Percentiles rank a stretch among this genome's conserved stretches.
phyloP scores from a whole-genome alignment of 768 basidiomycete genomes.

The Pisolithus sp. region DNA sequence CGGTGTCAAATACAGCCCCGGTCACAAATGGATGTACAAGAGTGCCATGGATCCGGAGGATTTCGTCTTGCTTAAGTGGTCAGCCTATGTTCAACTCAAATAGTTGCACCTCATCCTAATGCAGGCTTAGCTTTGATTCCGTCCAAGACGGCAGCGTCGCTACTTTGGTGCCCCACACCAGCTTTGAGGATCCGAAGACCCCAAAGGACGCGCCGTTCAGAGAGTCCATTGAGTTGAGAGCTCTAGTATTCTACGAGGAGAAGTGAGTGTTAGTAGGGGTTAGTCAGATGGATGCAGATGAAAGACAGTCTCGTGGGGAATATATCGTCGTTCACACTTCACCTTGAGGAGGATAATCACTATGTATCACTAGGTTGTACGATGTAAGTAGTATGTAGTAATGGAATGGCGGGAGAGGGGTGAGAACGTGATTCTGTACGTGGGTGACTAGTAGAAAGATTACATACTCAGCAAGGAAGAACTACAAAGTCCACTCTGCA shows the following conservation, averaged over 20 bases:
- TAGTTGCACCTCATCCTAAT: neutral
- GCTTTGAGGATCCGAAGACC: conserved; percentile 29
- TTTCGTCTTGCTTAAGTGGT: conserved; percentile 47
- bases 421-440: too few species aligned
- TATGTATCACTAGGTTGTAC: too few species aligned
- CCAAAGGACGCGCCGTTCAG: conserved; percentile 24
- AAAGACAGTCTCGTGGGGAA: too few species aligned
- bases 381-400: too few species aligned
- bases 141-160: conserved; percentile 30
- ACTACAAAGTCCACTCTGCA: neutral
- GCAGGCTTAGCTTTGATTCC: conserved; percentile 25
- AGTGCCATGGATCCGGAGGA: conserved; percentile 44
- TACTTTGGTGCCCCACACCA: conserved; percentile 28
- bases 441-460: too few species aligned
- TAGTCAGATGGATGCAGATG: too few species aligned
- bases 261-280: neutral
- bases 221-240: conserved; percentile 32
- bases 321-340: too few species aligned
- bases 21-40: conserved; percentile 45
- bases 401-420: too few species aligned
- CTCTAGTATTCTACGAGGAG: conserved; percentile 30
- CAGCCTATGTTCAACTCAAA: conserved; percentile 3
- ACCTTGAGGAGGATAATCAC: too few species aligned
- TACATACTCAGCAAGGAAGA: too few species aligned
- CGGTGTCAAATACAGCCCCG: conserved; percentile 34